Conservation (phyloP, 1,139 yeast species). For the Scheffersomyces quercinus region DNA sequence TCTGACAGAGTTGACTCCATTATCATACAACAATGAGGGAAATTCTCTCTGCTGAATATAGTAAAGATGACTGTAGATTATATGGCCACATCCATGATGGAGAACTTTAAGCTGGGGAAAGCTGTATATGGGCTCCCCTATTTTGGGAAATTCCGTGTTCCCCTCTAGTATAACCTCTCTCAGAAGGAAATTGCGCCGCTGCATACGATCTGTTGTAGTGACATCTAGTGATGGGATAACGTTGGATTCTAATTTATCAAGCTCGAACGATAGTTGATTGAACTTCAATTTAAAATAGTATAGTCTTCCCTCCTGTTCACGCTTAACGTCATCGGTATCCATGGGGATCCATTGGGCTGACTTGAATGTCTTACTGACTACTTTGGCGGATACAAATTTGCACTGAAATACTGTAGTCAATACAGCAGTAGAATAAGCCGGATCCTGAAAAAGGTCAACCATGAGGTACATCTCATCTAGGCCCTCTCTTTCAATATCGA, state of each 20-base stretch:
- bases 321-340: no score
- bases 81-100: background rate
- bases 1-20: slow-evolving; percentile 15
- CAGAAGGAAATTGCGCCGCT: no score
- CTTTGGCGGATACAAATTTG: slow-evolving; percentile 4
- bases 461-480: slow-evolving; percentile 3
- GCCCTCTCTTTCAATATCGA: slow-evolving; percentile 3
- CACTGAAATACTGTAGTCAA: slow-evolving; percentile 6
- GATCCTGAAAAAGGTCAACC: background rate
- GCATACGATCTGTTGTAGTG: no score
- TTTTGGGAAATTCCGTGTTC: no score
- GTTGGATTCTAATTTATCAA: no score
- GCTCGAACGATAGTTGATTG: no score
- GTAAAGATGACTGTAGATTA: background rate
- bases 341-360: no score
- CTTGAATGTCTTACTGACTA: background rate
- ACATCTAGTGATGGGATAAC: no score
- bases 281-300: no score
- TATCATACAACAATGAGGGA: slow-evolving; percentile 8
- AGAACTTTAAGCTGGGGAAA: slow-evolving; percentile 1
- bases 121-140: background rate
- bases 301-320: no score
- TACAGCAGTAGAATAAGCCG: slow-evolving; percentile 2
- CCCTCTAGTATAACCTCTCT: no score
- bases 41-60: slow-evolving; percentile 5